Conservation (phyloP, 345 rosid genomes). For the Eucalyptus caleyi region DNA sequence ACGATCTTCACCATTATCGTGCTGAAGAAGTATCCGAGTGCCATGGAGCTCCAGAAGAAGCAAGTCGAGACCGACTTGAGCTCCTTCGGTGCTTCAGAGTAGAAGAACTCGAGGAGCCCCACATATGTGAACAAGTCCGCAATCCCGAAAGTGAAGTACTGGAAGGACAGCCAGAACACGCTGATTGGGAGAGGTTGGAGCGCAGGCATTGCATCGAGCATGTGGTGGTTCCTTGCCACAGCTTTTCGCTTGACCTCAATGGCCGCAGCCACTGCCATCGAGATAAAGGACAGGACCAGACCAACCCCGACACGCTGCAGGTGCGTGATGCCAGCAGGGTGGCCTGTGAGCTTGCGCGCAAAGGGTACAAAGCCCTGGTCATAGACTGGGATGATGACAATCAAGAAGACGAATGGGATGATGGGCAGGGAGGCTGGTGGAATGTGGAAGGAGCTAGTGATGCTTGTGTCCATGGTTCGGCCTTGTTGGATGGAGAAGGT, state of each 20-base stretch:
- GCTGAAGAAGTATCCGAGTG: slow-evolving; percentile 41
- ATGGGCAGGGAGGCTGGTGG: slow-evolving; percentile 52
- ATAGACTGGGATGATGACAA: slow-evolving; percentile 25
- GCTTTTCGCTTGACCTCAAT: slow-evolving; percentile 35
- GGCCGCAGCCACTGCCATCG: slow-evolving; percentile 34
- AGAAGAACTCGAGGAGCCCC: slow-evolving; percentile 48
- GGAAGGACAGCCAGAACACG: slow-evolving; percentile 42
- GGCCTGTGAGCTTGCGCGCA: slow-evolving; percentile 26
- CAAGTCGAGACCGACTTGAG: slow-evolving; percentile 34
- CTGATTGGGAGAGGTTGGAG: slow-evolving; percentile 34
- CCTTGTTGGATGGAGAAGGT: slow-evolving; percentile 49
- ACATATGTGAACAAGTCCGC: slow-evolving; percentile 46
- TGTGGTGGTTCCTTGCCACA: slow-evolving; percentile 27
- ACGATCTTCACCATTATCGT: slow-evolving; percentile 31
- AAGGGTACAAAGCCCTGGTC: slow-evolving; percentile 34
- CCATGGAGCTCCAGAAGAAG: slow-evolving; percentile 49
- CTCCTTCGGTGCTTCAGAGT: slow-evolving; percentile 38
- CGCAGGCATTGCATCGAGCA: slow-evolving; percentile 37
- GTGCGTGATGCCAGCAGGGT: slow-evolving; percentile 32
- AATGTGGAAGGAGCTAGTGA: slow-evolving; percentile 18
- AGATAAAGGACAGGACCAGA: slow-evolving; percentile 23
- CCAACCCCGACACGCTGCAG: slow-evolving; percentile 56
- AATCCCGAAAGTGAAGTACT: slow-evolving; percentile 43
- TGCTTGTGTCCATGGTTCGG: slow-evolving; percentile 30
- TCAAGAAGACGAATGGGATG: slow-evolving; percentile 25